A percentile compares a stretch with the other conserved stretches of the same genome.
These are phyloP conservation scores for Candida nanaspora DNA, from an alignment of 805 yeast species.

Conservation along the genomic window DNA sequence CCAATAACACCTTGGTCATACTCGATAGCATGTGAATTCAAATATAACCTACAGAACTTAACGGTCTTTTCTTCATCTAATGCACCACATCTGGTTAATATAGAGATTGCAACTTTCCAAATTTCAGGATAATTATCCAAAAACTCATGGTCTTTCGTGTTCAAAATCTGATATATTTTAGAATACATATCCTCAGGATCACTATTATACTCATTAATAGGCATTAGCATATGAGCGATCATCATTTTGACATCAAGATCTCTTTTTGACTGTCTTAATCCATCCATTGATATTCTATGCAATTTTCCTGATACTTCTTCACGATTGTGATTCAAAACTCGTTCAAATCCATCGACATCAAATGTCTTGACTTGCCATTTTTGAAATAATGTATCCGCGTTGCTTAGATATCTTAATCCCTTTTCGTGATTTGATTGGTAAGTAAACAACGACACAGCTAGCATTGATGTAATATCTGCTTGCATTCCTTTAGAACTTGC, in stretches of 20 bases:
- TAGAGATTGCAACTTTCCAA: constrained; percentile 22
- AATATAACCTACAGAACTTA: constrained; percentile 13
- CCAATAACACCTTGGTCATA: constrained; percentile 10
- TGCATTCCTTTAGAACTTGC: constrained; percentile 8
- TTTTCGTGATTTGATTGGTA: constrained; percentile 16
- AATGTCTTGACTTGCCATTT: constrained; percentile 25
- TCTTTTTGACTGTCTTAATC: constrained; percentile 13
- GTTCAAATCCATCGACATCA: constrained; percentile 24
- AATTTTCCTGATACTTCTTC: neutral
- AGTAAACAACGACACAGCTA: constrained; percentile 22
- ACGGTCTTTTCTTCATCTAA: constrained; percentile 9
- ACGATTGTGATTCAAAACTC: constrained; percentile 7
- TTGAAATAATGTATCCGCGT: constrained; percentile 24
- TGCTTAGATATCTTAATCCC: constrained; percentile 16
- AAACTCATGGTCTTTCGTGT: constrained; percentile 11
- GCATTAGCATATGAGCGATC: constrained; percentile 13
- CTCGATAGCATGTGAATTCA: neutral
- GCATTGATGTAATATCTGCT: constrained; percentile 18
- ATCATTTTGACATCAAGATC: constrained; percentile 22
- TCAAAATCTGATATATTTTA: constrained; percentile 12
- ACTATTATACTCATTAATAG: neutral
- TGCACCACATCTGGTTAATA: constrained; percentile 12
- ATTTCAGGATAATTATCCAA: constrained; percentile 21
- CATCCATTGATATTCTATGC: neutral
- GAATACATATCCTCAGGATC: constrained; percentile 7